Conservation (phyloP, 805 yeast species). For the Metschnikowia lunata region DNA sequence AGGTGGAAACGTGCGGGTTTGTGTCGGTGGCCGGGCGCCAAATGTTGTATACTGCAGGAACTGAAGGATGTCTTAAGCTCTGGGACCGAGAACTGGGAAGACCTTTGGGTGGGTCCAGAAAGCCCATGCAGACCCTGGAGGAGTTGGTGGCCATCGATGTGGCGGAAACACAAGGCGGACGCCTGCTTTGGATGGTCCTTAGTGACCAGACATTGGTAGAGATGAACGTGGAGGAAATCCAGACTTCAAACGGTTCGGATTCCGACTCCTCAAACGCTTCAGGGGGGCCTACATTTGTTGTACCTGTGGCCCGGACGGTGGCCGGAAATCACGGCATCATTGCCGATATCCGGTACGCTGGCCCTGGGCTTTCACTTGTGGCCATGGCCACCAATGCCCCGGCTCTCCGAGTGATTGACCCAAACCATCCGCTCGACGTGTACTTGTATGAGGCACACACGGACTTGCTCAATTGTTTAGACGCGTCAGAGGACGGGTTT, state of each 20-base stretch:
- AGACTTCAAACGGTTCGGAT: conserved; percentile 17
- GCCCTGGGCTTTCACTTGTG: conserved; percentile 51
- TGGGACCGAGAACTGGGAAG: conserved; percentile 54
- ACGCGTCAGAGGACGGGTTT: conserved; percentile 69
- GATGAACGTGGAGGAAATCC: conserved; percentile 18
- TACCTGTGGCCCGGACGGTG: conserved; percentile 51
- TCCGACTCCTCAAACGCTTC: background rate
- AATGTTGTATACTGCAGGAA: conserved; percentile 71
- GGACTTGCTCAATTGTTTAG: conserved; percentile 79
- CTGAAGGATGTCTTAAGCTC: conserved; percentile 60
- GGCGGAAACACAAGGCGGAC: conserved; percentile 30
- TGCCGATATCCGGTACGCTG: conserved; percentile 80
- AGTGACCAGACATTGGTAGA: conserved; percentile 82
- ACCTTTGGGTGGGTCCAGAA: conserved; percentile 40
- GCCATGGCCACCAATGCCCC: conserved; percentile 96
- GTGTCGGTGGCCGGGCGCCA: conserved; percentile 26
- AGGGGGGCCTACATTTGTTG: conserved; percentile 1
- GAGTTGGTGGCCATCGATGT: conserved; percentile 69
- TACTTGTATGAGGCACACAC: conserved; percentile 73
- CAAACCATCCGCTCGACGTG: conserved; percentile 56
- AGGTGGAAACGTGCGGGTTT: conserved; percentile 69
- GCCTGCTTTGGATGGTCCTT: conserved; percentile 47
- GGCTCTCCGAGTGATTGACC: conserved; percentile 69
- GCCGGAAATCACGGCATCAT: conserved; percentile 96
- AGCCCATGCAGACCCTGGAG: conserved; percentile 59